A percentile compares a stretch with the other conserved stretches of the same genome.
Evolutionary conservation across 768 basidiomycete genomes (phyloP).

Genomic region (Filobasidium wieringae): DNA sequence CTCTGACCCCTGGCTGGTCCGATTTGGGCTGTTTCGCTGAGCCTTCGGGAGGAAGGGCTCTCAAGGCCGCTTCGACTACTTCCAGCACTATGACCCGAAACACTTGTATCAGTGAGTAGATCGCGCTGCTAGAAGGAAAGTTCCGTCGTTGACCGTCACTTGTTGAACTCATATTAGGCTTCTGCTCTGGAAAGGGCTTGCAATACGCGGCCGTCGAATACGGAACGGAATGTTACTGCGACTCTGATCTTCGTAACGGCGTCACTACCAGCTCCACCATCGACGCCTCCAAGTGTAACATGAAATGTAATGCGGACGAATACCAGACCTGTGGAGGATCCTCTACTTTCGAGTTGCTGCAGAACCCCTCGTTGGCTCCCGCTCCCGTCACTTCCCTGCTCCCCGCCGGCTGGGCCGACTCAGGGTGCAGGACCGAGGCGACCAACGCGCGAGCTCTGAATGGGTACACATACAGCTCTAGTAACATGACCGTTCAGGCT

Average conservation of each 20-base stretch:
- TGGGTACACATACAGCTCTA: slow-evolving; percentile 37
- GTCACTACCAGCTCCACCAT: slow-evolving; percentile 33
- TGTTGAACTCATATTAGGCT: not conserved
- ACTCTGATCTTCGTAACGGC: slow-evolving; percentile 29
- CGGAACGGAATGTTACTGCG: slow-evolving; percentile 31
- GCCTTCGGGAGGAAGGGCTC: slow-evolving; percentile 27
- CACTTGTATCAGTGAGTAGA: slow-evolving; percentile 10
- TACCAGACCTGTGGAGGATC: slow-evolving; percentile 37
- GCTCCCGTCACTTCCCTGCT: slow-evolving; percentile 4
- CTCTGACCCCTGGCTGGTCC: slow-evolving; percentile 29
- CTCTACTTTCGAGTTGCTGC: slow-evolving; percentile 23
- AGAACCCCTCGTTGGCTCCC: slow-evolving; percentile 29
- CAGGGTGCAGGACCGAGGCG: slow-evolving; percentile 27
- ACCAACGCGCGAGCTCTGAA: slow-evolving; percentile 21
- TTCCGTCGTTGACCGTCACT: slow-evolving; percentile 22
- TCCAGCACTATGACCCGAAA: slow-evolving; percentile 33
- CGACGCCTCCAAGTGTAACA: slow-evolving; percentile 22
- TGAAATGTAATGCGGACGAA: slow-evolving; percentile 23
- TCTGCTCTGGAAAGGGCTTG: slow-evolving; percentile 18
- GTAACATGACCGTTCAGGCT: slow-evolving; percentile 48
- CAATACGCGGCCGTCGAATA: slow-evolving; percentile 36
- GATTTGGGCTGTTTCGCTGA: slow-evolving; percentile 38
- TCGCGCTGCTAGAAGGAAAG: not conserved
- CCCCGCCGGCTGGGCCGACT: slow-evolving; percentile 27
- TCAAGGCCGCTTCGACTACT: slow-evolving; percentile 22